Evolutionary conservation across 805 yeast genomes (phyloP), one percentile per base, ranked within the genome.

Genomic region (Kazachstania viticola): DNA sequence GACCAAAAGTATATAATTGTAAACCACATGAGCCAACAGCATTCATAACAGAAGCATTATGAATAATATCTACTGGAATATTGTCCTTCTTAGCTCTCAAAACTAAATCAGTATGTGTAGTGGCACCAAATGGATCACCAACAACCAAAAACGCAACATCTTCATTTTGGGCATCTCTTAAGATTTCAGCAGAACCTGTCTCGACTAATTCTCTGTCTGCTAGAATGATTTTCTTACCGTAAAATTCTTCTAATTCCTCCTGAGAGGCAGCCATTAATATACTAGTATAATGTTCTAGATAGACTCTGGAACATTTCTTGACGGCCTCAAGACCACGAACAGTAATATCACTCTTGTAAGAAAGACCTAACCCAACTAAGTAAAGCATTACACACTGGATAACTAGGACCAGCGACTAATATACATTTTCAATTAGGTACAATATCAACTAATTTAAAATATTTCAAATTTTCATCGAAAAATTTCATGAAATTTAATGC

Each of bases 21-120:
- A 91, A 68, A 15, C 98, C 98, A 62, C 96, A 85, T 1, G 96
- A 94, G 14, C 98, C 98, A 17, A 88, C 94, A 0, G 97, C 98
- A 53, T 88, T 88, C 95, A 91, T 85, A 9, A 88, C 91, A 13
- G 95, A 81, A 1, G 98, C 98, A 56, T 88, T 88, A 61, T 88
- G 98, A 38, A 88, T 73, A 25, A 80, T 70, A 51, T 82, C 93
- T 27, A 81, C 82, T 31, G 69, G 62, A 50, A 91, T 83, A 2
- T 73, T 73, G 38, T 76, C 65, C 56, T 81, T 95, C 45, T 94
- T 72, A 27, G 98, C 97, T 49, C 98, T 68, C 38, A 88, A 70
- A 26, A 87, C 83, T 40, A 88, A 67, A 61, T 91, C 98, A 0
- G 96, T 84, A 60, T 88, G 98, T 1, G 98, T 88, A 4, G 98